Base-by-base conservation (phyloP, 176 grass and related monocot genomes). In the Otatea glauca region DNA sequence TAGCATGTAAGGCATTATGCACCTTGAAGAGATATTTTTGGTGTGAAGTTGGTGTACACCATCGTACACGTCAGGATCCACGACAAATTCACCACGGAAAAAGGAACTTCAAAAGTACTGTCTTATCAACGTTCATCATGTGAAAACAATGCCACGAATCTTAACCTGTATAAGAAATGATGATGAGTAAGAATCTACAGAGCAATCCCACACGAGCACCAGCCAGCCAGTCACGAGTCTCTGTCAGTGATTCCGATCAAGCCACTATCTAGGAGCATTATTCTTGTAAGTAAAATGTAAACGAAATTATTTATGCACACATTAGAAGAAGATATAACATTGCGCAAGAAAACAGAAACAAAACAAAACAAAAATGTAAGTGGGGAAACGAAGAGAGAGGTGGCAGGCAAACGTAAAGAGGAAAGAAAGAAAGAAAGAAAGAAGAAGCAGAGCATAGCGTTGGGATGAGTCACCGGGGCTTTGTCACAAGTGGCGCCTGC, bases 401-500 rank as follows among this genome's bases (percentile, higher is more conserved):
- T 37, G 35, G 35, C 35, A 37, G 35, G 35, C 79, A 83, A 85
- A 34, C 10, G 3, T 10, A 59, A 59, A 12, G 2, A 0, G 12
- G 7, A 8, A 16, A 20, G 12, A 5, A 11, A 14, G 12, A 17
- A 27, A 34, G 2, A n/a, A n/a, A n/a, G n/a, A n/a, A n/a, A n/a
- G n/a, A n/a, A n/a, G 47, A 43, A 23, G 25, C 47, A 60, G 61
- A 60, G 51, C 44, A 4, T 0, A 24, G 38, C 45, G 5, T 77
- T 32, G 60, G 72, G 47, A 27, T 68, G 86, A 85, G 72, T 78
- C 85, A 81, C 45, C 77, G 9, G 47, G 56, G 7, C 29, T n/a
- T 21, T 4, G 78, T 17, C 59, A 82, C 90, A 91, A 81, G 90
- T 85, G 90, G 78, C 78, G 82, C 37, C 8, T 37, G 59, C 7